Evolutionary conservation across 306 rosid genomes (phyloP).

Genomic region (Cucumis hystrix): DNA sequence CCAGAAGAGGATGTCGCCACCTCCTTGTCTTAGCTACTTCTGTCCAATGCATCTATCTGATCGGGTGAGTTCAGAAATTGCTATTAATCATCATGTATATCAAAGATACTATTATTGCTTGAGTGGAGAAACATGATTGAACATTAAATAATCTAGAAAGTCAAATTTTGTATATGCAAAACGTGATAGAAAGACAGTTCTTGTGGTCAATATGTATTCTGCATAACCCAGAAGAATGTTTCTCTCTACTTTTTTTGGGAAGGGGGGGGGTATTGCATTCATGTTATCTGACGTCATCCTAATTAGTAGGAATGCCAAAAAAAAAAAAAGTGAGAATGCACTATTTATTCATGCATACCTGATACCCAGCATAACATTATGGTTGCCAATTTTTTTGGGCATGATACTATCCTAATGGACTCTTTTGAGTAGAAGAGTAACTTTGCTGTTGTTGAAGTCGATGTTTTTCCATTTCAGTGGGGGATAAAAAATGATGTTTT

Average conservation of each 20-base stretch:
- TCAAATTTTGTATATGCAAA: not conserved
- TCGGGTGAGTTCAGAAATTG: conserved; percentile 43
- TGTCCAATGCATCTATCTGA: conserved; percentile 99
- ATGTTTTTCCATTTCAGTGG: too few relatives aligned
- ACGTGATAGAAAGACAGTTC: not conserved
- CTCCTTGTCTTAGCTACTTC: conserved; percentile 88
- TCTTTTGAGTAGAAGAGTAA: not conserved
- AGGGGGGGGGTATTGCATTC: not conserved
- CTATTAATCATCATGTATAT: not conserved
- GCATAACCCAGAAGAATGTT: not conserved
- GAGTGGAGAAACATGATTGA: not conserved
- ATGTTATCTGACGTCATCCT: not conserved
- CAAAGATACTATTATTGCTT: not conserved
- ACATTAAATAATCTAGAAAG: not conserved
- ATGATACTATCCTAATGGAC: not conserved
- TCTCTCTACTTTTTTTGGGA: not conserved
- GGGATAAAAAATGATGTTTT: not conserved
- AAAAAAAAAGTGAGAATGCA: not conserved
- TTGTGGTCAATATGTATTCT: not conserved
- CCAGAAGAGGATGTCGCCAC: conserved; percentile 60
- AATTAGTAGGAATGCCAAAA: not conserved
- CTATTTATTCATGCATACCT: not conserved
- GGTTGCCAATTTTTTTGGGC: not conserved
- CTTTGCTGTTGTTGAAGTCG: not conserved
- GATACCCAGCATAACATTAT: not conserved